Conservation (phyloP, 768 basidiomycete species). For the Boletus edulis region DNA sequence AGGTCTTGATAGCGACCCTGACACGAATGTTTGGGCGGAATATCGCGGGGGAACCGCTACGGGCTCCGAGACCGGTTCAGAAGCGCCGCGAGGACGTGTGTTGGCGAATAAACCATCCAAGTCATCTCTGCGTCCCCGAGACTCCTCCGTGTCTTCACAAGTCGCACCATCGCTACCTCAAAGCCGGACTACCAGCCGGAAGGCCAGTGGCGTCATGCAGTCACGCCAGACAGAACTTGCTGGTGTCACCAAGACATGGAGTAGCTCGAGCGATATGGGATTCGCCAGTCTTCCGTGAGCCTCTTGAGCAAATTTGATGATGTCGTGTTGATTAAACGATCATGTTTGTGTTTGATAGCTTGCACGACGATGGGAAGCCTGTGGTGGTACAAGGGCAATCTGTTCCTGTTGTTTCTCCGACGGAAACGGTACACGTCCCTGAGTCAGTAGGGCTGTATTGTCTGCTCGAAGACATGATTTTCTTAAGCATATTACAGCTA, state of each 20-base stretch:
- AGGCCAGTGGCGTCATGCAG: conserved; percentile 22
- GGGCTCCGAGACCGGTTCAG: conserved; percentile 22
- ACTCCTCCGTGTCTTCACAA: conserved; percentile 27
- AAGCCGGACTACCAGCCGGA: conserved; percentile 27
- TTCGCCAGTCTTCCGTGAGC: conserved; percentile 22
- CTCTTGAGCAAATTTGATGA: background rate
- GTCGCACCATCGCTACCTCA: conserved; percentile 8
- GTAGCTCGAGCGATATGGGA: conserved; percentile 24
- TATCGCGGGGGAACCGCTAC: conserved; percentile 1
- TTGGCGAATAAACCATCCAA: conserved; percentile 21
- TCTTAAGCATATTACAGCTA: conserved; percentile 6
- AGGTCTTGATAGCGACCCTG: conserved; percentile 20
- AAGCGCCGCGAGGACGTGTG: conserved; percentile 17
- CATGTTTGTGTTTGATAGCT: conserved; percentile 6
- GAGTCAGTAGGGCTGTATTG: conserved; percentile 20
- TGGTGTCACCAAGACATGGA: conserved; percentile 33
- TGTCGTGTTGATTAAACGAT: background rate
- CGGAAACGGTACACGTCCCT: conserved; percentile 29
- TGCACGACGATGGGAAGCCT: conserved; percentile 26
- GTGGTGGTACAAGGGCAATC: conserved; percentile 7
- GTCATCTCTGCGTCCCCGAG: conserved; percentile 24
- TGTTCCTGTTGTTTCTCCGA: conserved; percentile 19
- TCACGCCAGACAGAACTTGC: conserved; percentile 29
- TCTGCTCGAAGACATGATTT: background rate
- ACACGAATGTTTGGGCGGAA: conserved; percentile 30